Evolutionary conservation across 768 basidiomycete genomes (phyloP), one percentile per base, ranked within the genome.

Genomic region (Psilocybe tampanensis): DNA sequence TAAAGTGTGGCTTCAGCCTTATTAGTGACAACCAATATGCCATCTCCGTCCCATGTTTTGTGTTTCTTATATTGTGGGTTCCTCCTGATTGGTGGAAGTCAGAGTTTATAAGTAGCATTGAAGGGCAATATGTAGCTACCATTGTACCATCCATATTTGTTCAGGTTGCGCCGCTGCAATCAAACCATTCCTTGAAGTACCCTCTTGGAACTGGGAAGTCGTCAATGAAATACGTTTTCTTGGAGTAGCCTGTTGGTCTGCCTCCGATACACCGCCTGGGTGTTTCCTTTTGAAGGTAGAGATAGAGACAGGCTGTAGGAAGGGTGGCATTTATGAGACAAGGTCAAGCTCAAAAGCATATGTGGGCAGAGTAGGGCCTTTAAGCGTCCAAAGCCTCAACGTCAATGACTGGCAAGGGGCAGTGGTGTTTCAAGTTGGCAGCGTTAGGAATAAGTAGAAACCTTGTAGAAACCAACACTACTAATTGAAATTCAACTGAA

Each of bases 41-140:
- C 87, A 64, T 88, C 91, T 34, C 90, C 92, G 51, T 95, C 92
- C 94, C 94, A 95, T 0, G 89, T 93, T 69, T 94, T 93, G 65
- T 94, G 87, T 71, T 95, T 95, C 74, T 84, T 90, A 36, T 78
- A 75, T 69, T 92, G 89, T 43, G 80, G 86, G 44, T 74, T 80
- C 56, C 89, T 74, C 89, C 88, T 90, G 33, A 15, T 34, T 13
- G 44, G 19, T 44, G 47, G 24, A 13, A 15, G 36, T 44, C 12
- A 26, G 24, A 48, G 7, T 8, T 9, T 48, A 4, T 6, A 15
- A n/a, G 15, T 42, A 8, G n/a, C 18, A 32, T 11, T 2, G 24
- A 17, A 44, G 24, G n/a, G 24, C 18, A 8, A 50, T 55, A 41
- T 22, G 44, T 21, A 26, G 60, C 69, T 41, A 88, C 90, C 91